Evolutionary conservation across 192 early-diverging fungal genomes (phyloP).

Genomic region (Coemansia sp.): DNA sequence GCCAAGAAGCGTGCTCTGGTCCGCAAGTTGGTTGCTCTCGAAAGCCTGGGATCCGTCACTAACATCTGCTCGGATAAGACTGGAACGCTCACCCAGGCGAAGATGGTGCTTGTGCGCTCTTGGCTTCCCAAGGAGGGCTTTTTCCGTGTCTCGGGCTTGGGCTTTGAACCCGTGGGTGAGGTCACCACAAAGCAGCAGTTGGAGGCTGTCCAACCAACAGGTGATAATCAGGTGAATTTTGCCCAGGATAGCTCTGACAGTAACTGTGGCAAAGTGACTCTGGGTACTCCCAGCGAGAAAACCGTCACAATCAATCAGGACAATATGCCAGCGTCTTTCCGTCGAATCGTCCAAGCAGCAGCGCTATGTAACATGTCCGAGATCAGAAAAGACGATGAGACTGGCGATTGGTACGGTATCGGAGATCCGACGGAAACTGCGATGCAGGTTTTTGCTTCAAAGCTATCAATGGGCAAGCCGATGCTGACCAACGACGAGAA

Average conservation of each 20-base stretch:
- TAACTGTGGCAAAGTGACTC: conserved; percentile 7
- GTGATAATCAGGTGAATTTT: conserved; percentile 31
- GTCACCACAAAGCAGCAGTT: conserved; percentile 35
- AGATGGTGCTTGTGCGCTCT: conserved; percentile 85
- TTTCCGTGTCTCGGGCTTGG: conserved; percentile 68
- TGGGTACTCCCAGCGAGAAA: conserved; percentile 13
- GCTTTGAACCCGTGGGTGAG: conserved; percentile 62
- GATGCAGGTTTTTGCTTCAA: conserved; percentile 80
- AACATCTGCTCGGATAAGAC: conserved; percentile 97
- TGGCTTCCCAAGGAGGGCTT: conserved; percentile 76
- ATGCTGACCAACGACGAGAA: conserved; percentile 50
- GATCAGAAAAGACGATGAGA: conserved; percentile 58
- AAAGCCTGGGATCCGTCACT: conserved; percentile 88
- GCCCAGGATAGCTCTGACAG: background rate
- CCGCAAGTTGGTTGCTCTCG: conserved; percentile 81
- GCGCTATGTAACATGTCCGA: conserved; percentile 86
- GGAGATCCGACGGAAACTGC: conserved; percentile 96
- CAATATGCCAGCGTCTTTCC: conserved; percentile 52
- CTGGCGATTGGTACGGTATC: conserved; percentile 69
- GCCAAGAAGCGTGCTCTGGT: conserved; percentile 86
- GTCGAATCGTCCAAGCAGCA: conserved; percentile 57
- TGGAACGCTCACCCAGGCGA: conserved; percentile 91
- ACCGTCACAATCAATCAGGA: conserved; percentile 32
- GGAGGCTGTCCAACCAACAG: conserved; percentile 9
- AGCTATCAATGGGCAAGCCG: conserved; percentile 74